Conservation (phyloP, 768 basidiomycete species). For the Asterophora lycoperdoides region DNA sequence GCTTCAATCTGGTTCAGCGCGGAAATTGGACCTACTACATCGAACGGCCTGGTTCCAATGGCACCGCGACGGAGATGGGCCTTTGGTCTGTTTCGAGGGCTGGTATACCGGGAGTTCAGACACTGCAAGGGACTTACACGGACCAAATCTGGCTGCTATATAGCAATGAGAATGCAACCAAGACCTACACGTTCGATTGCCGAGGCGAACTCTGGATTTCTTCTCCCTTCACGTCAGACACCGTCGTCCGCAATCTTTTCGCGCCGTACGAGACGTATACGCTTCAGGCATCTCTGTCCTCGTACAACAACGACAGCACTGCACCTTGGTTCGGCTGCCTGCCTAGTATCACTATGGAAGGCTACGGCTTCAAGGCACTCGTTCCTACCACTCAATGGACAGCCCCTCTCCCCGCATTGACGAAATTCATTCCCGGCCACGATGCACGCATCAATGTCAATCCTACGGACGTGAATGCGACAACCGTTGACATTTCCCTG, state of each 20-base stretch:
- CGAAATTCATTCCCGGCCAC: slow-evolving; percentile 82
- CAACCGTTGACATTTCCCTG: slow-evolving; percentile 61
- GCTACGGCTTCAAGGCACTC: slow-evolving; percentile 78
- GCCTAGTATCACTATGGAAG: slow-evolving; percentile 55
- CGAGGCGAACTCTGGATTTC: slow-evolving; percentile 62
- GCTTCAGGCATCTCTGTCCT: slow-evolving; percentile 59
- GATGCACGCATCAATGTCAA: slow-evolving; percentile 64
- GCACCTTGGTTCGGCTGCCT: slow-evolving; percentile 79
- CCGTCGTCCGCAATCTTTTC: slow-evolving; percentile 67
- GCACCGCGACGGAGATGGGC: slow-evolving; percentile 79
- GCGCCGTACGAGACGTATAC: slow-evolving; percentile 79
- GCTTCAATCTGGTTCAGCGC: slow-evolving; percentile 76
- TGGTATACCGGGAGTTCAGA: slow-evolving; percentile 56
- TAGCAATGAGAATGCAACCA: slow-evolving; percentile 78
- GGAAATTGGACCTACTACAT: slow-evolving; percentile 84
- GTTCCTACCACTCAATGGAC: slow-evolving; percentile 70
- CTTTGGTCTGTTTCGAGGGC: slow-evolving; percentile 78
- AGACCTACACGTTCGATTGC: slow-evolving; percentile 63
- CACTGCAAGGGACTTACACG: slow-evolving; percentile 51
- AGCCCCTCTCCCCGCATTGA: slow-evolving; percentile 65
- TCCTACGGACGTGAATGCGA: slow-evolving; percentile 44
- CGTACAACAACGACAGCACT: slow-evolving; percentile 53
- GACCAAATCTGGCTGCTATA: slow-evolving; percentile 82
- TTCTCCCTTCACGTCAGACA: slow-evolving; percentile 65
- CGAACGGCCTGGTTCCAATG: slow-evolving; percentile 80